phyloP scores from a whole-genome alignment of 75 land plant species.

The Gnetum montanum region DNA sequence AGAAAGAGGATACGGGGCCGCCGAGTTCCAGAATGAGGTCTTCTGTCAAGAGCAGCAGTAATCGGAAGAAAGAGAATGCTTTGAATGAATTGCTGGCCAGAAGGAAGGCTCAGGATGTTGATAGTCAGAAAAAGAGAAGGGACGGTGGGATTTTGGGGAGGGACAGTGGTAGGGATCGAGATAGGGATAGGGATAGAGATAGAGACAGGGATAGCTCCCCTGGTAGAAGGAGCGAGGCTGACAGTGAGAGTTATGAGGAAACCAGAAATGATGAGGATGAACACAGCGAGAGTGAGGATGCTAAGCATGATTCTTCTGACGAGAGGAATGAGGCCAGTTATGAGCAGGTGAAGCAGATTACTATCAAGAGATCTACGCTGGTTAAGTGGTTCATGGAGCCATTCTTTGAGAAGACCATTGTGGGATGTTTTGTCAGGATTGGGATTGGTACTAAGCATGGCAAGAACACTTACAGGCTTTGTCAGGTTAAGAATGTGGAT shows the following conservation, averaged over 20 bases:
- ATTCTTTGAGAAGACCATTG: constrained; percentile 83
- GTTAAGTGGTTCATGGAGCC: constrained; percentile 97
- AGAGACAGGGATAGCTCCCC: constrained; percentile 31
- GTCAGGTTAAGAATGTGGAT: constrained; percentile 83
- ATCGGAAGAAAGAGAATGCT: constrained; percentile 47
- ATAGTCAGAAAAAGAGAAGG: constrained; percentile 32
- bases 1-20: constrained; percentile 17
- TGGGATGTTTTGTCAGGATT: constrained; percentile 89
- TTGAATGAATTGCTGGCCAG: constrained; percentile 68
- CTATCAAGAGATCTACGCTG: constrained; percentile 73
- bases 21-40: constrained; percentile 18
- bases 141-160: constrained; percentile 21
- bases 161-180: constrained; percentile 22
- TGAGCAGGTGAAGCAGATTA: constrained; percentile 58
- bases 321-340: constrained; percentile 30
- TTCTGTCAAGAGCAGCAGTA: constrained; percentile 33
- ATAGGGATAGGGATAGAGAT: constrained; percentile 16
- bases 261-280: no score
- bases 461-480: constrained; percentile 58
- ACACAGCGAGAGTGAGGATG: constrained; percentile 55
- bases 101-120: constrained; percentile 61
- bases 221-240: constrained; percentile 15
- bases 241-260: constrained; percentile 24
- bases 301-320: constrained; percentile 10
- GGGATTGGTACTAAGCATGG: constrained; percentile 66